Base-by-base conservation (phyloP, 139 green algal genomes). In the Chlamydomonas sp. region DNA sequence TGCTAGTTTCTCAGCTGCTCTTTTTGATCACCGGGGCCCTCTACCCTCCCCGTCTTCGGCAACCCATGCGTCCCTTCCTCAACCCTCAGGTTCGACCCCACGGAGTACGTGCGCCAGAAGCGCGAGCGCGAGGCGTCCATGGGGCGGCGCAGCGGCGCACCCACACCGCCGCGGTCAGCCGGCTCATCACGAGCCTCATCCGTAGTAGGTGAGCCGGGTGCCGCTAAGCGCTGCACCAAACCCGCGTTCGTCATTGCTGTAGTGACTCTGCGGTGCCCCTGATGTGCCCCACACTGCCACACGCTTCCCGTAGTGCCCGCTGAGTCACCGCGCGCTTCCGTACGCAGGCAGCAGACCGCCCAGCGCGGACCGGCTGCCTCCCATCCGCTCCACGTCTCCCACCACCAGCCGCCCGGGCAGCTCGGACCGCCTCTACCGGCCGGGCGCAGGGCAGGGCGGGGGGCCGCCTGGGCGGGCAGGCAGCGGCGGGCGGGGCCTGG, bases 81-180 rank as follows among this genome's bases (percentile, higher is more conserved):
- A 6, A 9, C 17, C 59, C 71, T 15, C 57, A 91, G 95, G n/a
- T 98, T 98, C 80, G 94, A 97, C 77, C 95, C 95, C 10, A 98
- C 93, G 66, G 91, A 96, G 85, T 97, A 96, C 59, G 89, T 97
- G n/a, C 80, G 85, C 15, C 81, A 93, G 60, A 79, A 92, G 67
- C 89, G 84, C n/a, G 68, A 85, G 71, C 57, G 60, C 0, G 77
- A 58, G 58, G 31, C 5, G 1, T 49, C 57, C 18, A 71, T 77
- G 9, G 62, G 62, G 6, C 73, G 88, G 63, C 78, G 78, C 72
- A 81, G 73, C 79, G 69, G 80, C 84, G 80, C 80, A 5, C 80
- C 83, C 10, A 88, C 87, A 3, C 87, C 86, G 2, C 86, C 80
- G 5, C 84, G 88, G 6, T 90, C 88, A 7, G 82, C 67, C 15